These are phyloP conservation scores for Phytophthora fragariae DNA, from an alignment of 352 stramenopile species.

Conservation along the genomic window DNA sequence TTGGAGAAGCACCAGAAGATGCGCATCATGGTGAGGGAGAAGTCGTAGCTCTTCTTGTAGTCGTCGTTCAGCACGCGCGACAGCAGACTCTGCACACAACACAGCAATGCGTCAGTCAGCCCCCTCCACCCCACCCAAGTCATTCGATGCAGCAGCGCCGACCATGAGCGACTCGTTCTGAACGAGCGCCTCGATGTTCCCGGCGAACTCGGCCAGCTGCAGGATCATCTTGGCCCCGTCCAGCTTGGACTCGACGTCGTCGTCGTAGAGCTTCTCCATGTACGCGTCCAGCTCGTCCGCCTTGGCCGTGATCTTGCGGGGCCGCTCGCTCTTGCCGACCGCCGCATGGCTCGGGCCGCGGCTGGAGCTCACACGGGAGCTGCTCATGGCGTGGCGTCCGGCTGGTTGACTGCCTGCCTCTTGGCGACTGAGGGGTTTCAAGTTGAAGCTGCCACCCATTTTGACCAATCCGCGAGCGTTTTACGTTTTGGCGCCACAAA, in stretches of 20 bases:
- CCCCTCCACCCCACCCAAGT: no score
- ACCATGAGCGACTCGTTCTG: constrained; percentile 96
- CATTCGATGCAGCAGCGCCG: not conserved
- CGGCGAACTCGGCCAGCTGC: constrained; percentile 88
- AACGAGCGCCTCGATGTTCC: constrained; percentile 93
- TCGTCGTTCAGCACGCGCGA: constrained; percentile 95
- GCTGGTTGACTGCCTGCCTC: not conserved
- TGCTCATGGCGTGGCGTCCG: constrained; percentile 29
- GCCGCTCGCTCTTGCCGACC: constrained; percentile 39
- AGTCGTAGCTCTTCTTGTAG: constrained; percentile 95
- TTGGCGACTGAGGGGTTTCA: constrained; percentile 35
- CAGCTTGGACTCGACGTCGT: constrained; percentile 85
- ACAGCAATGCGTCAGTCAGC: not conserved
- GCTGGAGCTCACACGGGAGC: constrained; percentile 39
- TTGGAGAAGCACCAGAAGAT: constrained; percentile 97
- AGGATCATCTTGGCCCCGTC: constrained; percentile 93
- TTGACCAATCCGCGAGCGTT: constrained; percentile 22
- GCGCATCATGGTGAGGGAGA: constrained; percentile 95
- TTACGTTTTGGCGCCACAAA: constrained; percentile 18
- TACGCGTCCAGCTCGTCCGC: constrained; percentile 92
- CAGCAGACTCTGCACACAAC: constrained; percentile 65
- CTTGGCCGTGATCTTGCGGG: constrained; percentile 62
- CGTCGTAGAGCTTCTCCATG: constrained; percentile 95
- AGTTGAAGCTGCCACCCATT: constrained; percentile 27
- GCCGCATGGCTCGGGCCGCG: constrained; percentile 15